Evolutionary conservation across 768 basidiomycete genomes (phyloP).

Genomic region (Tylopilus cervinicoccineus): DNA sequence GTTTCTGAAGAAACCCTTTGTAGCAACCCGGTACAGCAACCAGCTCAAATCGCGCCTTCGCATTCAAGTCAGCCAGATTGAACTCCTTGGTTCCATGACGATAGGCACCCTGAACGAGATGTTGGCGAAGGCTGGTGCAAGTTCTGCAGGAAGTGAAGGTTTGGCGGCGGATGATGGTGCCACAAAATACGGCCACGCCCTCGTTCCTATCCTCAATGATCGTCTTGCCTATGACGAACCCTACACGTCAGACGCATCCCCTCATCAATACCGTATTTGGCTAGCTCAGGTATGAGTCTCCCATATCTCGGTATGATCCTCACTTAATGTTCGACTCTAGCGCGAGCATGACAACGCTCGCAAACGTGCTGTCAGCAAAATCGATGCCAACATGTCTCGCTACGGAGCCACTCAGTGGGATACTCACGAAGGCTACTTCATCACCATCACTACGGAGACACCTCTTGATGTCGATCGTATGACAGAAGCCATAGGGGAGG

Average conservation of each 20-base stretch:
- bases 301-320: neutral
- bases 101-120: slow-evolving; percentile 25
- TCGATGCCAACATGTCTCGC: slow-evolving; percentile 30
- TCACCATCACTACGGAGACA: slow-evolving; percentile 19
- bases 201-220: slow-evolving; percentile 28
- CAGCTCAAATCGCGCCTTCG: slow-evolving; percentile 26
- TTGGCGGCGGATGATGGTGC: slow-evolving; percentile 20
- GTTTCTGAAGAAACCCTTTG: neutral
- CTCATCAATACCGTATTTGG: slow-evolving; percentile 29
- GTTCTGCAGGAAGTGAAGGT: slow-evolving; percentile 4
- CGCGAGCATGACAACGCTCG: slow-evolving; percentile 28
- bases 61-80: slow-evolving; percentile 24
- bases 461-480: slow-evolving; percentile 27
- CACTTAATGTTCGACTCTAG: slow-evolving; percentile 5
- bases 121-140: slow-evolving; percentile 14
- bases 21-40: slow-evolving; percentile 30
- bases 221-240: slow-evolving; percentile 31
- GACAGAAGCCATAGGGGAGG: slow-evolving; percentile 24
- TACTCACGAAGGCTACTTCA: slow-evolving; percentile 26
- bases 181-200: slow-evolving; percentile 26
- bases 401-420: slow-evolving; percentile 33
- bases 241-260: slow-evolving; percentile 27
- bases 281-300: slow-evolving; percentile 25
- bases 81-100: slow-evolving; percentile 25
- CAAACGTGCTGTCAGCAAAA: slow-evolving; percentile 25